Percentiles rank a stretch among this genome's conserved stretches.
These are phyloP conservation scores for Eucalyptus guilfoylei DNA, from an alignment of 345 rosid genomes.

Conservation along the genomic window DNA sequence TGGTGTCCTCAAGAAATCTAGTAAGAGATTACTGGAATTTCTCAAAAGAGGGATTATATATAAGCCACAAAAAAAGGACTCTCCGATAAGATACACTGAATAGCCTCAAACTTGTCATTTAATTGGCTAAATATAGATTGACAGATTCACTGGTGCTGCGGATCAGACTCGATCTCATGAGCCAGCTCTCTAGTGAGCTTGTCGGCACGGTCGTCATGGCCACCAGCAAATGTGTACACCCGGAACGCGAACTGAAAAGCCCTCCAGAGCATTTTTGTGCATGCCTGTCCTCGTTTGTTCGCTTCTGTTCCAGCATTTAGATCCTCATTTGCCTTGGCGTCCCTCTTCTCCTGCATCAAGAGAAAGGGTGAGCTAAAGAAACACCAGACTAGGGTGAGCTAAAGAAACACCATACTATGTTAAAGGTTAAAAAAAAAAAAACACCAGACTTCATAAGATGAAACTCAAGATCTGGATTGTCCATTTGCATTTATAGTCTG, in stretches of 20 bases:
- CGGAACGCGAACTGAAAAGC: conserved; percentile 87
- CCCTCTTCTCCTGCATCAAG: conserved; percentile 51
- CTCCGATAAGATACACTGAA: not conserved
- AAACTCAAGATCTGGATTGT: not conserved
- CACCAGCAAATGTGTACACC: conserved; percentile 88
- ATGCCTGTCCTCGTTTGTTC: conserved; percentile 13
- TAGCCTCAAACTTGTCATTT: not conserved
- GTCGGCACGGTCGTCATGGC: conserved; percentile 92
- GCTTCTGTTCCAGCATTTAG: conserved; percentile 10
- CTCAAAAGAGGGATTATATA: not conserved
- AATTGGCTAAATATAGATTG: not conserved
- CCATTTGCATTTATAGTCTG: not conserved
- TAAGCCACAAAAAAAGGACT: not conserved
- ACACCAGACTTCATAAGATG: not conserved
- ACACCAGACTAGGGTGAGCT: not conserved
- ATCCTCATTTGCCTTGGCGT: conserved; percentile 27
- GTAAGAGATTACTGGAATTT: not conserved
- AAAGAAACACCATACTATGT: not conserved
- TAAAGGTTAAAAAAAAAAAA: too few species aligned
- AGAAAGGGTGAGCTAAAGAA: not conserved
- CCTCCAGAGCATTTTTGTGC: conserved; percentile 68
- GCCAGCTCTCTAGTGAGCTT: conserved; percentile 73
- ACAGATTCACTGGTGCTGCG: conserved; percentile 7
- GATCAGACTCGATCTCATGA: conserved; percentile 61
- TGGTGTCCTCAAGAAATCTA: not conserved